Percentiles rank a stretch among this genome's conserved stretches.
phyloP scores from a whole-genome alignment of 2,329 filamentous ascomycete species.

The Tolypocladium pustulatum region DNA sequence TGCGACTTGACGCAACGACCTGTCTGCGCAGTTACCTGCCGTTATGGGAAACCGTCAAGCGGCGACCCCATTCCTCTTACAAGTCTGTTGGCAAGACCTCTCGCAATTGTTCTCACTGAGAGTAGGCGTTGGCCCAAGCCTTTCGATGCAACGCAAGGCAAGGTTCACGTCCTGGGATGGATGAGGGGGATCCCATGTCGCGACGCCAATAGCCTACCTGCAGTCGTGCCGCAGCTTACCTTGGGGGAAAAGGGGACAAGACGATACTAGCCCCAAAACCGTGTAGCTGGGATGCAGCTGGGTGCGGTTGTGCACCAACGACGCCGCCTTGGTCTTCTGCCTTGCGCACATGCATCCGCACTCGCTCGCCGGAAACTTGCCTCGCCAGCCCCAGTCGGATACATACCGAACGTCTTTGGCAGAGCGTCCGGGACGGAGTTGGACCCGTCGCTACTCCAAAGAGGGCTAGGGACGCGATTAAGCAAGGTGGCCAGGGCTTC shows the following conservation, averaged over 20 bases:
- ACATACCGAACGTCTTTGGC: neutral
- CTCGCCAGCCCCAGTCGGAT: neutral
- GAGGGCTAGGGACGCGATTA: constrained; percentile 2
- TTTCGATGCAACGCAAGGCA: constrained; percentile 6
- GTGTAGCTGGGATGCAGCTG: constrained; percentile 2
- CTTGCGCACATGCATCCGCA: neutral
- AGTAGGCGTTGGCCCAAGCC: constrained; percentile 5
- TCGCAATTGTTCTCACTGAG: constrained; percentile 1
- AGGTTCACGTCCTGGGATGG: constrained; percentile 5
- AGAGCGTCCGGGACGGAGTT: neutral
- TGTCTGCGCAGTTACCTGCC: constrained; percentile 3
- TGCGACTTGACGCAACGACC: neutral
- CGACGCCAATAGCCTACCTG: constrained; percentile 3
- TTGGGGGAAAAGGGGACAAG: neutral
- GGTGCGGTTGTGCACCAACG: neutral
- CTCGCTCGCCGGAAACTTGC: neutral
- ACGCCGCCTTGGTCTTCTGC: neutral
- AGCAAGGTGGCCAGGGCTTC: constrained; percentile 3
- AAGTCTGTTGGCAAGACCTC: constrained; percentile 1
- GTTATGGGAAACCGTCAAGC: constrained; percentile 1
- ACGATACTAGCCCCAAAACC: constrained; percentile 1
- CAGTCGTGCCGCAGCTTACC: neutral
- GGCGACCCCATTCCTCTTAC: constrained; percentile 1
- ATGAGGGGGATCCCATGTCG: constrained; percentile 1
- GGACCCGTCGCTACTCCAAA: neutral